Percentiles rank a stretch among this genome's conserved stretches.
These are phyloP conservation scores for Linderina pennispora DNA, from an alignment of 192 early-diverging fungal species.

Conservation along the genomic window DNA sequence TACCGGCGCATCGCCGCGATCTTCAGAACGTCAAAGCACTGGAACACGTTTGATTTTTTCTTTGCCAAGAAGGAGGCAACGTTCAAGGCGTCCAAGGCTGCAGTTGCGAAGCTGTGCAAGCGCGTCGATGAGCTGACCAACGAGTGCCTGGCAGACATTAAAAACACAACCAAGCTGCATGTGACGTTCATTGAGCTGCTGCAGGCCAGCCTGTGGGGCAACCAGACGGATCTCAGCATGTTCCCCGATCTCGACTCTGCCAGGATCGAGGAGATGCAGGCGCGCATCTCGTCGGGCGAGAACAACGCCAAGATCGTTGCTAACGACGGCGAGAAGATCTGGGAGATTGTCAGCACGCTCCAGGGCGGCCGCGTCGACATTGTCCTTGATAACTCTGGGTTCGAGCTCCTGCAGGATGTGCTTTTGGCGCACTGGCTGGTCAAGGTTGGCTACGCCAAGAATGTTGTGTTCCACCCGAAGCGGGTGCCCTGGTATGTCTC, in stretches of 20 bases:
- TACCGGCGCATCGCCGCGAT: constrained; percentile 64
- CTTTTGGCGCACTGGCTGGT: constrained; percentile 82
- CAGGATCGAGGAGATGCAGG: constrained; percentile 66
- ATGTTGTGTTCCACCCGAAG: constrained; percentile 82
- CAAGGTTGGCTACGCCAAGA: constrained; percentile 53
- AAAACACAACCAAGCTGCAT: constrained; percentile 15
- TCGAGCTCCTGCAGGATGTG: constrained; percentile 87
- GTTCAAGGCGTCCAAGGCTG: constrained; percentile 59
- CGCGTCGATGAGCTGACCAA: constrained; percentile 41
- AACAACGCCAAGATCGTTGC: constrained; percentile 56
- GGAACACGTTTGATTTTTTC: constrained; percentile 74
- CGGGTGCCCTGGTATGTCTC: constrained; percentile 95
- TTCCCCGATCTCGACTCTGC: constrained; percentile 61
- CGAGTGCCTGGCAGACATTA: constrained; percentile 8
- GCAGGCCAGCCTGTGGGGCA: constrained; percentile 84
- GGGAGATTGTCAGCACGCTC: constrained; percentile 51
- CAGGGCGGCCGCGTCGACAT: constrained; percentile 65
- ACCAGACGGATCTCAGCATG: constrained; percentile 80
- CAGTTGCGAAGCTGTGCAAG: constrained; percentile 60
- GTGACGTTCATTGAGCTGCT: constrained; percentile 62
- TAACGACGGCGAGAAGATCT: constrained; percentile 64
- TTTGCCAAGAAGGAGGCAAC: constrained; percentile 58
- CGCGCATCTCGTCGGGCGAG: constrained; percentile 37
- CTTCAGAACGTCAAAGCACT: constrained; percentile 49
- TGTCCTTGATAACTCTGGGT: constrained; percentile 89